phyloP scores from a whole-genome alignment of 2,329 filamentous ascomycete species.

The Cladophialophora immunda region DNA sequence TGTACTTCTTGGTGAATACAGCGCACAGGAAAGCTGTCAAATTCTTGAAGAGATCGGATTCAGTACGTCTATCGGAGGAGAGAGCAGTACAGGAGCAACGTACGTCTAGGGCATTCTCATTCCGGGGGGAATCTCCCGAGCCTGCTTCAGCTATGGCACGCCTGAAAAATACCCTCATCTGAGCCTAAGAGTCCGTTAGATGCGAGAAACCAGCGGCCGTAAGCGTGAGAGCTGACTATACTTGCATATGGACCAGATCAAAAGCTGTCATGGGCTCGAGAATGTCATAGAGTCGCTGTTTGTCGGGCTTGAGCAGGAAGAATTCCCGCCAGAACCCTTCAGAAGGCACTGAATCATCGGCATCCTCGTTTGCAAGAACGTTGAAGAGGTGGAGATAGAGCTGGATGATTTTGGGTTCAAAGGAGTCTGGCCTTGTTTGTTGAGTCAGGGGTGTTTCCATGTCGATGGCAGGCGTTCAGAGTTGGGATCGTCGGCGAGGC shows the following conservation, averaged over 20 bases:
- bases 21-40: constrained; percentile 86
- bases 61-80: neutral
- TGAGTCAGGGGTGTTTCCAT: constrained; percentile 83
- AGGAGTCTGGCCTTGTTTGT: constrained; percentile 86
- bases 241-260: constrained; percentile 78
- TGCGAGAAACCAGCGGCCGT: constrained; percentile 9
- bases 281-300: constrained; percentile 70
- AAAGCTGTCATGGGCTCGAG: constrained; percentile 76
- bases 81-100: constrained; percentile 6
- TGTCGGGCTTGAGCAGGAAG: constrained; percentile 87
- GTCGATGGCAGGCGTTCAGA: constrained; percentile 3
- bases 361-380: constrained; percentile 58
- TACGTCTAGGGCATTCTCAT: constrained; percentile 87
- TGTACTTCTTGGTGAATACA: constrained; percentile 87
- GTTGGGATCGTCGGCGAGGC: neutral
- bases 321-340: constrained; percentile 97
- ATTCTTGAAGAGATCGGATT: constrained; percentile 70
- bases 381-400: constrained; percentile 85
- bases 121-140: constrained; percentile 66
- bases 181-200: constrained; percentile 54
- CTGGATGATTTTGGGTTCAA: constrained; percentile 92
- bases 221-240: constrained; percentile 44
- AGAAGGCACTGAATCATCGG: constrained; percentile 72
- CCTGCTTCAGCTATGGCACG: constrained; percentile 76
- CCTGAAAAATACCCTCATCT: constrained; percentile 80